Evolutionary conservation across 2,329 filamentous ascomycete genomes (phyloP), one percentile per base, ranked within the genome.

Genomic region (Rhynchosporium secalis): DNA sequence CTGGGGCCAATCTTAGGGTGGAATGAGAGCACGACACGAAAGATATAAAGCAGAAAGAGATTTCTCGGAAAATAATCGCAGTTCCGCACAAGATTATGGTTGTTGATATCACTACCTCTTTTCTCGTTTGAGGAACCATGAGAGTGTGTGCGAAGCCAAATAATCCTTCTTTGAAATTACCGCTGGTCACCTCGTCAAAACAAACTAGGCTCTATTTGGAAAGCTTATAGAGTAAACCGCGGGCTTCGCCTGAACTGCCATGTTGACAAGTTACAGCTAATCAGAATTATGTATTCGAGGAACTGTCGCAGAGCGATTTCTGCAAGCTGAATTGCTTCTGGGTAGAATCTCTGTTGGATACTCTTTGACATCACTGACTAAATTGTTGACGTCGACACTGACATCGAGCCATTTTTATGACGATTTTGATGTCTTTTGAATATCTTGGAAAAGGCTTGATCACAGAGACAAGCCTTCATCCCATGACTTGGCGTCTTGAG

Each of bases 371-470:
- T 43, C 6, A 36, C 1, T 36, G 33, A 36, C 9, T 56, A n/a
- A 5, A 33, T 1, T 28, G 15, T 20, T 28, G 29, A 45, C 10
- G 47, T 31, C 15, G 31, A 36, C 28, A 26, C 31, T 43, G 26
- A 46, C 36, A 26, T 15, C 54, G 4, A 20, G 38, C n/a, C n/a
- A 2, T 43, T n/a, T 33, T 26, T 10, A 33, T 41, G 51, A 33
- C 41, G 33, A 3, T 36, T 36, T 36, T 36, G 33, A 36, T 12
- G 56, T 48, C 41, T 47, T 58, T 29, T 13, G 20, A 8, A 47
- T 47, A 10, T 49, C 56, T 58, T 58, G 41, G 56, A 49, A 58
- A 58, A 51, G 56, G 29, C 33, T 58, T 40, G 28, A 49, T 43
- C 20, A 12, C n/a, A 31, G 13, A 15, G 3, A 38, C 46, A 58